Evolutionary conservation across 1,284 basidiomycete species (phyloP), one percentile per base, ranked within the genome.

Genomic region (Fomitopsis palustris): DNA sequence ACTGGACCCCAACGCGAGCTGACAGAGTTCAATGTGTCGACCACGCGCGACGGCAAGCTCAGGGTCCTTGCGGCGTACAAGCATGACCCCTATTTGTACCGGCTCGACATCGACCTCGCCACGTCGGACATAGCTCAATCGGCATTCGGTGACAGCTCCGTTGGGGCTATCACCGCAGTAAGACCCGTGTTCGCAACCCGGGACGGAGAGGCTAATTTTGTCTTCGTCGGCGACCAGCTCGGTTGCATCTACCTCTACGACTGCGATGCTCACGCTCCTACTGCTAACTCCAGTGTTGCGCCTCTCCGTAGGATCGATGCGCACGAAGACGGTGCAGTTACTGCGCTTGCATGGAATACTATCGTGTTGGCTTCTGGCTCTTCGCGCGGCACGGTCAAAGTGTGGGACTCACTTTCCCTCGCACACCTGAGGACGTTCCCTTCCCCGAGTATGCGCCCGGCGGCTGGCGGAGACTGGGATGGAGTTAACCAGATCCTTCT

Each of bases 351-450:
- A 1, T 84, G 85, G 77, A 85, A 84, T 60, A 74, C 79, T 1
- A 67, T 79, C 10, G 76, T 84, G 2, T 74, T 91, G 45, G 80
- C 84, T 25, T 85, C 86, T 0, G 88, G 90, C 31, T 86, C 85
- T 16, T 77, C 81, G 1, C 75, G 79, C 8, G 93, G 93, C 3
- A 77, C 77, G 3, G 80, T 88, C 19, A 79, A 77, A 21, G 78
- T 88, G 12, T 91, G 85, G 74, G 88, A 93, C 64, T 79, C 83
- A 1, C 76, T 93, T 56, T 86, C 85, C 0, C 80, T 89, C 55
- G 77, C 76, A 17, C 77, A 74, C 4, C 71, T 88, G 57, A 81
- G 82, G 51, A 77, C 74, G 52, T 87, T 93, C 68, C 67, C 73
- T 10, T 78, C 76, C 21, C 79, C 81, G 42, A 71, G 76, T 14